Evolutionary conservation across 768 basidiomycete genomes (phyloP).

Genomic region (Mycena sanguinolenta): DNA sequence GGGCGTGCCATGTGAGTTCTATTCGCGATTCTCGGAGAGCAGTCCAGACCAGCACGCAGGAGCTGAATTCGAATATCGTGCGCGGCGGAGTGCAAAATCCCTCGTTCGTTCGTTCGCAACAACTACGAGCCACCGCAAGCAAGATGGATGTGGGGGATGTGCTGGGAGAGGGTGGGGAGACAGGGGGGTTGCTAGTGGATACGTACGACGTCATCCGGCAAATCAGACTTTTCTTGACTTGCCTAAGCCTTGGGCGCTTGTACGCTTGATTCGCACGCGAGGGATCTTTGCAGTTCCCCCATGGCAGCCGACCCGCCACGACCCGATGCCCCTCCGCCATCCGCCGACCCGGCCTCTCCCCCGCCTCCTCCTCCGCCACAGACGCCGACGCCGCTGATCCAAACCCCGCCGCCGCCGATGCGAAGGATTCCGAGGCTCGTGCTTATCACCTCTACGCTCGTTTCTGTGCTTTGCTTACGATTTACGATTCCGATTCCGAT

Average conservation of each 20-base stretch:
- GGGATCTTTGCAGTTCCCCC: not conserved
- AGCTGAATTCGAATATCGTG: too few species aligned
- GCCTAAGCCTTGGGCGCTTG: not conserved
- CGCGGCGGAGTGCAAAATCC: too few species aligned
- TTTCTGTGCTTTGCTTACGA: too few species aligned
- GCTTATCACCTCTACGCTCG: not conserved
- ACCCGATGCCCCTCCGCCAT: not conserved
- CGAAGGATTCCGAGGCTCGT: constrained; percentile 8
- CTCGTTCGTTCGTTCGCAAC: too few species aligned
- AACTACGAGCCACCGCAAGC: too few species aligned
- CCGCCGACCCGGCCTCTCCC: not conserved
- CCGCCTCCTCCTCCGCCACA: not conserved
- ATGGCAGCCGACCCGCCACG: constrained; percentile 5
- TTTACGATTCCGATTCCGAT: too few species aligned
- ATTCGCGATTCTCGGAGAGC: too few species aligned
- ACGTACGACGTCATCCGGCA: not conserved
- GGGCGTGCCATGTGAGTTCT: not conserved
- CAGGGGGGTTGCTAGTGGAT: too few species aligned
- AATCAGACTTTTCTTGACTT: not conserved
- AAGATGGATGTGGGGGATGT: too few species aligned
- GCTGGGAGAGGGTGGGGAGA: too few species aligned
- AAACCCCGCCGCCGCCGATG: not conserved
- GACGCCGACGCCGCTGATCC: not conserved
- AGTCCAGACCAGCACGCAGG: too few species aligned
- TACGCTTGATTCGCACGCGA: constrained; percentile 1